Evolutionary conservation across 2,329 filamentous ascomycete genomes (phyloP).

Genomic region (Monosporascus cannonballus): DNA sequence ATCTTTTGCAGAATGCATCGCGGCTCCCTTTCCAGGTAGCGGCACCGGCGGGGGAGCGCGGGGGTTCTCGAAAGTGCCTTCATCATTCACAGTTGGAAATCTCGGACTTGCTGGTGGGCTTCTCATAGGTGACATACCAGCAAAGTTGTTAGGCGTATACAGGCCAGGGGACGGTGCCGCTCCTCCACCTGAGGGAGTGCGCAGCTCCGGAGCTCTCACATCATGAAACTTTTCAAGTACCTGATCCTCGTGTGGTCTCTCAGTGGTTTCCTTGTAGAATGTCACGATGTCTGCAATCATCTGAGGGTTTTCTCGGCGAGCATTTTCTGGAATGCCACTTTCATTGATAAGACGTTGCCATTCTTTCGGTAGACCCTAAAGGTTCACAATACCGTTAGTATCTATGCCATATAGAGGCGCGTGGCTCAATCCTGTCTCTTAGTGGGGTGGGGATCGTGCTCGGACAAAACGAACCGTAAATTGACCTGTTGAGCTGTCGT

Average conservation of each 20-base stretch:
- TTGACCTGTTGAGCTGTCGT: slow-evolving; percentile 91
- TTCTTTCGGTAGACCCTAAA: slow-evolving; percentile 86
- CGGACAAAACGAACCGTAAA: slow-evolving; percentile 67
- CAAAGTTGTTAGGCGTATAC: slow-evolving; percentile 46
- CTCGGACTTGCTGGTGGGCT: slow-evolving; percentile 79
- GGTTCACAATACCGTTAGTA: slow-evolving; percentile 5
- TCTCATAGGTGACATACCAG: slow-evolving; percentile 56
- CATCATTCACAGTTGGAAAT: slow-evolving; percentile 77
- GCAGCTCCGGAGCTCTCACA: slow-evolving; percentile 56
- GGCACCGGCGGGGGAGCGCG: slow-evolving; percentile 88
- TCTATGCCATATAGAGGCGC: slow-evolving; percentile 1
- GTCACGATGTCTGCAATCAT: slow-evolving; percentile 93
- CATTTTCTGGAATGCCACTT: slow-evolving; percentile 92
- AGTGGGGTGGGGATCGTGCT: slow-evolving; percentile 1
- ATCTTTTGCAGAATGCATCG: slow-evolving; percentile 41
- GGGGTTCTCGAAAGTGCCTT: slow-evolving; percentile 96
- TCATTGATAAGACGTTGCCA: slow-evolving; percentile 96
- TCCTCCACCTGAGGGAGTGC: slow-evolving; percentile 36
- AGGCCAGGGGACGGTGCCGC: slow-evolving; percentile 45
- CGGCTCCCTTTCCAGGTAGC: slow-evolving; percentile 40
- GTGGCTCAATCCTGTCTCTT: not conserved
- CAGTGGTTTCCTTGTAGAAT: slow-evolving; percentile 94
- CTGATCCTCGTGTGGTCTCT: slow-evolving; percentile 72
- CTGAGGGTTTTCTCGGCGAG: slow-evolving; percentile 91
- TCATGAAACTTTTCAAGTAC: slow-evolving; percentile 96